Evolutionary conservation across 192 early-diverging fungal genomes (phyloP), one percentile per base, ranked within the genome.

Genomic region (Coemansia sp.): DNA sequence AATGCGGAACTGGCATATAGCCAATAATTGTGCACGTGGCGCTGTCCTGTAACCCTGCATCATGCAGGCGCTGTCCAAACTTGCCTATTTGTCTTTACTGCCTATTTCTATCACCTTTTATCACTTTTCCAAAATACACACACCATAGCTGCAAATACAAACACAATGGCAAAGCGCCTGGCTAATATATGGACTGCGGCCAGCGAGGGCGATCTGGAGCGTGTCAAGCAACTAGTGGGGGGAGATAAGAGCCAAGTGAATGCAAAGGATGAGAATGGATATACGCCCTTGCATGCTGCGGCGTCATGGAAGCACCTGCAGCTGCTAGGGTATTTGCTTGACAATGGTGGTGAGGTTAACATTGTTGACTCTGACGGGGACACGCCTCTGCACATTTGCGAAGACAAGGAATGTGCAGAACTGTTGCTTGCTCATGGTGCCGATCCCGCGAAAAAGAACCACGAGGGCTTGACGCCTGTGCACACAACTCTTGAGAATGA

Each of bases 221-320:
- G 85, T 41, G 87, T 91, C 27, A 73, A 86, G 69, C 69, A 82
- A 53, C 67, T 88, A 23, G 54, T 90, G 25, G 70, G 77, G 37
- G 58, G 67, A 24, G 88, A 89, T 27, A 65, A 60, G 39, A 35
- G 81, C 11, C 68, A 79, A 50, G 72, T 82, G 27, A 86, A 94
- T 70, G 82, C 76, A 27, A 84, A 90, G 66, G 93, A 95, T 61
- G 75, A 88, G 24, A 87, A 84, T 61, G 93, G 93, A 12, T 94
- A 94, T 70, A 90, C 89, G 3, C 86, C 92, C 1, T 69, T 95
- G 83, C 84, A 87, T 47, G 92, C 92, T 5, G 92, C 94, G 9
- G 77, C 84, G 3, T 91, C 92, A 21, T 94, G 92, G 70, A 85
- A 75, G 50, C 89, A 89, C 62, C 45, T 77, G 8, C 81, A 87